Conservation (phyloP, 805 yeast species). For the Maudiozyma saulgeensis region DNA sequence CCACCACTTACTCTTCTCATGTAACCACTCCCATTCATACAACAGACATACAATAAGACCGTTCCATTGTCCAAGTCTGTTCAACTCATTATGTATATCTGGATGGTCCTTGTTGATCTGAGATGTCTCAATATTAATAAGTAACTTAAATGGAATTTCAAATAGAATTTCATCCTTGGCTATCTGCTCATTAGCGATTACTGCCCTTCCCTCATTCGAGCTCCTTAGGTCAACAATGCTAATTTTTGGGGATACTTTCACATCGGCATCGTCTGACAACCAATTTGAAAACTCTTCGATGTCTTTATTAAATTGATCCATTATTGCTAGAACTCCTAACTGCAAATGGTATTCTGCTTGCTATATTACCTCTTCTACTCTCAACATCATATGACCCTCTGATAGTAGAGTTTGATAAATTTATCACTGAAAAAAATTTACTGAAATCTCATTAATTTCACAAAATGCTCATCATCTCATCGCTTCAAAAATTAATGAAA, state of each 20-base stretch:
- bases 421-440: no score
- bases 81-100: conserved; percentile 22
- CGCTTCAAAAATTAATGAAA: background rate
- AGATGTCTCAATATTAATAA: conserved; percentile 54
- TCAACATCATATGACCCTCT: no score
- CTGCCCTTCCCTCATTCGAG: conserved; percentile 65
- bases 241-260: conserved; percentile 47
- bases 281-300: conserved; percentile 39
- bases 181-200: conserved; percentile 57
- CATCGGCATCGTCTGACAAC: conserved; percentile 34
- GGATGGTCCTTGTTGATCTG: conserved; percentile 33
- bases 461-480: background rate
- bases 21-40: conserved; percentile 44
- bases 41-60: conserved; percentile 59
- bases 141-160: conserved; percentile 49
- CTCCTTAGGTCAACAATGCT: conserved; percentile 50
- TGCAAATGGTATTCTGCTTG: background rate
- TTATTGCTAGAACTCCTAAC: background rate
- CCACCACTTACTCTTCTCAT: conserved; percentile 48
- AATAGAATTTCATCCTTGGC: conserved; percentile 55
- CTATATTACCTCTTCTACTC: no score
- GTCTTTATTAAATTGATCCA: conserved; percentile 17
- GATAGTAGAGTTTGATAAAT: no score
- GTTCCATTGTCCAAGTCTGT: conserved; percentile 58
- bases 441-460: background rate